Evolutionary conservation across 768 basidiomycete species (phyloP).

Genomic region (Cyathus striatus): DNA sequence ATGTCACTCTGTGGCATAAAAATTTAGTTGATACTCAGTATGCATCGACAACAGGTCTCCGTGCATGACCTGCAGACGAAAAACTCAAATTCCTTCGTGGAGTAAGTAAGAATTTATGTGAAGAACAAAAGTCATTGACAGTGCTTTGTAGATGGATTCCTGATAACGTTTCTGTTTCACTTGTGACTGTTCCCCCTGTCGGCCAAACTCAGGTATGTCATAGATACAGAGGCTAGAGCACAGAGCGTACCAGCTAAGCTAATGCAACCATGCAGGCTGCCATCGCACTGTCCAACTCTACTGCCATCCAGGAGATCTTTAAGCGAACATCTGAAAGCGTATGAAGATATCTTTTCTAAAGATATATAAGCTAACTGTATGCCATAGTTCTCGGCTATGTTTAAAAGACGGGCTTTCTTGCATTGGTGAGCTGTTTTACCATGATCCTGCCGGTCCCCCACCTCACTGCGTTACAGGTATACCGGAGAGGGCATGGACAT

Average conservation of each 20-base stretch:
- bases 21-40: conserved; percentile 16
- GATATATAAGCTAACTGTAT: conserved; percentile 3
- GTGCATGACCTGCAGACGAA: conserved; percentile 72
- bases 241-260: no score
- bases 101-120: conserved; percentile 40
- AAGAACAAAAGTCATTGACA: no score
- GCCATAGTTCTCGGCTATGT: conserved; percentile 71
- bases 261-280: conserved; percentile 47
- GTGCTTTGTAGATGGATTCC: conserved; percentile 70
- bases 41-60: conserved; percentile 42
- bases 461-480: conserved; percentile 38
- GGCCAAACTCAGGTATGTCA: conserved; percentile 61
- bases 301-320: conserved; percentile 83
- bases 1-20: conserved; percentile 19
- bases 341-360: conserved; percentile 4
- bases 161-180: conserved; percentile 81
- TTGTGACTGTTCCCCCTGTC: conserved; percentile 80
- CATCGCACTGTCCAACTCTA: conserved; percentile 72
- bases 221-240: no score
- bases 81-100: conserved; percentile 73
- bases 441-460: background rate
- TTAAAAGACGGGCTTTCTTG: conserved; percentile 78
- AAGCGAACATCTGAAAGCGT: conserved; percentile 65
- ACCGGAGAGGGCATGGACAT: conserved; percentile 89
- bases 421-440: conserved; percentile 51